Evolutionary conservation across 2,329 filamentous ascomycete genomes (phyloP).

Genomic region (Fusarium cyanostomum): DNA sequence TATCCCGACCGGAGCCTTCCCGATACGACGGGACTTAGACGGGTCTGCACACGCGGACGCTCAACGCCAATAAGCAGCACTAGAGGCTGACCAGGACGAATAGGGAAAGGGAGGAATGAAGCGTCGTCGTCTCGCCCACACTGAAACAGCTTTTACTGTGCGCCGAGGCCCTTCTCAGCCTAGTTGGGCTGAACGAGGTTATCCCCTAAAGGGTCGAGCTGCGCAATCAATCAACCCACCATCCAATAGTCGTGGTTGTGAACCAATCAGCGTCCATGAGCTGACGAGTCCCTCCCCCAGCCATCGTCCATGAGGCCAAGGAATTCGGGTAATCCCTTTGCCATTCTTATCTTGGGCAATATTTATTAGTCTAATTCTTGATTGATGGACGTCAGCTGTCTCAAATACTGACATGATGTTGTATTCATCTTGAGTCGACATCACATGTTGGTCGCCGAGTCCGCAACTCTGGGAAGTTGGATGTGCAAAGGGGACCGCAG

Average conservation of each 20-base stretch:
- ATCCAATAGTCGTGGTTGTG: background rate
- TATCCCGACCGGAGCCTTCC: background rate
- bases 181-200: conserved; percentile 13
- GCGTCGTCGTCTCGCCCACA: background rate
- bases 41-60: conserved; percentile 21
- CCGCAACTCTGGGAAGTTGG: too few relatives aligned
- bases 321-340: conserved; percentile 30
- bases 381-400: too few relatives aligned
- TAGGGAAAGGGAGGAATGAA: conserved; percentile 1
- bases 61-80: background rate
- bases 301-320: conserved; percentile 24
- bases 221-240: conserved; percentile 37
- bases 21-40: too few relatives aligned
- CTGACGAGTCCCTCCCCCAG: conserved; percentile 49
- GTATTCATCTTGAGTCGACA: too few relatives aligned
- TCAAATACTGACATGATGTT: conserved; percentile 1
- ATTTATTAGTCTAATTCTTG: background rate
- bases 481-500: too few relatives aligned
- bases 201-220: conserved; percentile 20
- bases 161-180: conserved; percentile 11
- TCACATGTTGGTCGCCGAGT: too few relatives aligned
- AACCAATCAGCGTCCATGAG: conserved; percentile 46
- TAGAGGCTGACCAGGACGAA: background rate
- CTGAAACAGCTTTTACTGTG: conserved; percentile 20
- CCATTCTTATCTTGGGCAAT: conserved; percentile 26